A percentile compares a stretch with the other conserved stretches of the same genome.
Conservation (phyloP, 768 basidiomycete species). For the Auricularia sp. region DNA sequence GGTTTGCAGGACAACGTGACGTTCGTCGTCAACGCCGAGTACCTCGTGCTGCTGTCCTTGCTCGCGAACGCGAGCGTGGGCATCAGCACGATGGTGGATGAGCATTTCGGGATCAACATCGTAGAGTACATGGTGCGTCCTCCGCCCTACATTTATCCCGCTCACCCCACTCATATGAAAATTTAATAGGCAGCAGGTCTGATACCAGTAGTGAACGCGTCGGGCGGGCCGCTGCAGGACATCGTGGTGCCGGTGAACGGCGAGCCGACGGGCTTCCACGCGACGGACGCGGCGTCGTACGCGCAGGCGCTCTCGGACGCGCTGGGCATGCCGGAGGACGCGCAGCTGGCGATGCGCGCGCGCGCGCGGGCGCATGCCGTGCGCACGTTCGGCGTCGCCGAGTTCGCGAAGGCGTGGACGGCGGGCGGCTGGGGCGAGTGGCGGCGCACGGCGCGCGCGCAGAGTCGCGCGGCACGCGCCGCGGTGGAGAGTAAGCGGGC, state of each 20-base stretch:
- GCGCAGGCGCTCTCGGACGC: slow-evolving; percentile 55
- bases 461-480: background rate
- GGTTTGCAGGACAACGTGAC: slow-evolving; percentile 48
- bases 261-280: slow-evolving; percentile 78
- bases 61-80: slow-evolving; percentile 73
- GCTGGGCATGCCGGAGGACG: slow-evolving; percentile 42
- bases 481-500: background rate
- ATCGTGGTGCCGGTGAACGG: slow-evolving; percentile 77
- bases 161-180: too few species aligned
- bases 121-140: slow-evolving; percentile 94
- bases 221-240: slow-evolving; percentile 84
- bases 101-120: slow-evolving; percentile 96
- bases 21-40: slow-evolving; percentile 79
- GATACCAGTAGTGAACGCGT: slow-evolving; percentile 85
- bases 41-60: slow-evolving; percentile 55
- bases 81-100: slow-evolving; percentile 93
- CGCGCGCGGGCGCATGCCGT: slow-evolving; percentile 64
- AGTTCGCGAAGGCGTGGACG: slow-evolving; percentile 69
- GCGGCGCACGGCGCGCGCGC: background rate
- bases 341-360: slow-evolving; percentile 51
- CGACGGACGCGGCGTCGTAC: slow-evolving; percentile 51
- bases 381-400: slow-evolving; percentile 61
- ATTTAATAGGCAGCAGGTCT: slow-evolving; percentile 93
- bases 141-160: too few species aligned
- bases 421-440: background rate